phyloP scores from a whole-genome alignment of 2,329 filamentous ascomycete genomes.

The Trichoderma sp. region DNA sequence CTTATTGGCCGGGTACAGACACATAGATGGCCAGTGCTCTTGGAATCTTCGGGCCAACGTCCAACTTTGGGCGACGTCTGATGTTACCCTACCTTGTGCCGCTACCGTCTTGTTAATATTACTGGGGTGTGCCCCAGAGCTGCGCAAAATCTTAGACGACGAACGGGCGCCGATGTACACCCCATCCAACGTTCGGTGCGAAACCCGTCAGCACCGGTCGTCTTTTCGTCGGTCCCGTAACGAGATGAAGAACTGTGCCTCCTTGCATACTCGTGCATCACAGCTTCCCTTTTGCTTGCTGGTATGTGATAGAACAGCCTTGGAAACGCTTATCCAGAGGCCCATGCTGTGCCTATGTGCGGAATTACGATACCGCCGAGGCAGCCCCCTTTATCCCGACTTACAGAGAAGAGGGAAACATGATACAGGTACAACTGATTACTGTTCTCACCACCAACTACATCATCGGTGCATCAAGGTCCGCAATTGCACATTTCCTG shows the following conservation, averaged over 20 bases:
- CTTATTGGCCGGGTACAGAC: background rate
- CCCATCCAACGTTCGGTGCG: background rate
- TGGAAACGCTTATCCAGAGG: background rate
- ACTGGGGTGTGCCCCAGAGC: background rate
- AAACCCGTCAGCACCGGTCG: background rate
- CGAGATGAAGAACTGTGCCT: background rate
- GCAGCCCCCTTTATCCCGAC: background rate
- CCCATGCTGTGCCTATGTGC: background rate
- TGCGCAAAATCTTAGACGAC: background rate
- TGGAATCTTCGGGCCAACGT: conserved; percentile 1
- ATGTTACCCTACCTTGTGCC: background rate
- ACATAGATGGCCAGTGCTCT: conserved; percentile 15
- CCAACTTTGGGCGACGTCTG: background rate
- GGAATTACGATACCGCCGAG: background rate
- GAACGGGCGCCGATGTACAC: background rate
- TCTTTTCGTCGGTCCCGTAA: background rate
- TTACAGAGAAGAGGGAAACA: background rate
- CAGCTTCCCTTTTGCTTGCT: background rate
- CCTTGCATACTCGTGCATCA: background rate
- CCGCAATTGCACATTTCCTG: background rate
- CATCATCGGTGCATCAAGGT: background rate
- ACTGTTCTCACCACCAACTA: background rate
- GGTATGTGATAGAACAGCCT: background rate
- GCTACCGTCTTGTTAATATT: background rate
- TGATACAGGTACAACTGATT: background rate